phyloP scores from a whole-genome alignment of 108 stramenopile species.

The Cyclotella baltica region DNA sequence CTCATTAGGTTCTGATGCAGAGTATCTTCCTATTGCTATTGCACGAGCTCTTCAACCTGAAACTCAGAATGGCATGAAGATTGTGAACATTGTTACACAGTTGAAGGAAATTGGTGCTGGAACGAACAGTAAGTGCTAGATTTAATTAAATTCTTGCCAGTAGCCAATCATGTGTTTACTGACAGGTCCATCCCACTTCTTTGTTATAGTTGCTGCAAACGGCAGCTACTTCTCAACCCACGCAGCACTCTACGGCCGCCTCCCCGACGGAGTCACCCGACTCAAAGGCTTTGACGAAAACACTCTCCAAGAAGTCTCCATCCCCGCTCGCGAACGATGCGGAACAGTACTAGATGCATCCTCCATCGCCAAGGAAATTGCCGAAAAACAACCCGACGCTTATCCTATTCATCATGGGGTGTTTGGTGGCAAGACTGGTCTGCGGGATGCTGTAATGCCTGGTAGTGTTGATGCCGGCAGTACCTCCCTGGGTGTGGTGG shows the following conservation, averaged over 20 bases:
- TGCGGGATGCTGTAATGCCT: conserved; percentile 68
- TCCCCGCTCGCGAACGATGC: conserved; percentile 57
- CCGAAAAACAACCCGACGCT: conserved; percentile 25
- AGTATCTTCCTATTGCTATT: conserved; percentile 74
- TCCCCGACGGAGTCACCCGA: conserved; percentile 48
- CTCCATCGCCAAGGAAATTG: conserved; percentile 46
- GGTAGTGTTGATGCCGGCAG: conserved; percentile 58
- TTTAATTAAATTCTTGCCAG: background rate
- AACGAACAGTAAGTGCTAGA: conserved; percentile 4
- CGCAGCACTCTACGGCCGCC: conserved; percentile 62
- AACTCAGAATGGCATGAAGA: conserved; percentile 30
- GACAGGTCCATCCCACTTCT: background rate
- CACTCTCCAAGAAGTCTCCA: conserved; percentile 45
- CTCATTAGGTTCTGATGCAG: conserved; percentile 67
- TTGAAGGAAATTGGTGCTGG: conserved; percentile 73
- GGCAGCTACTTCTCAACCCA: conserved; percentile 75
- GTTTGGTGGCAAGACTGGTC: conserved; percentile 80
- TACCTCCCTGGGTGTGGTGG: conserved; percentile 67
- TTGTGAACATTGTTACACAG: conserved; percentile 66
- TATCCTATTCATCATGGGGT: conserved; percentile 77
- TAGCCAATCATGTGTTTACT: background rate
- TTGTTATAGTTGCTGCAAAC: conserved; percentile 56
- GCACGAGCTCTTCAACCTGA: conserved; percentile 61
- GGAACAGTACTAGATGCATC: conserved; percentile 64
- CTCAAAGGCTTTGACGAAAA: conserved; percentile 60